Conservation (phyloP, 148 eudicot species). For the Rhododendron ovatum region DNA sequence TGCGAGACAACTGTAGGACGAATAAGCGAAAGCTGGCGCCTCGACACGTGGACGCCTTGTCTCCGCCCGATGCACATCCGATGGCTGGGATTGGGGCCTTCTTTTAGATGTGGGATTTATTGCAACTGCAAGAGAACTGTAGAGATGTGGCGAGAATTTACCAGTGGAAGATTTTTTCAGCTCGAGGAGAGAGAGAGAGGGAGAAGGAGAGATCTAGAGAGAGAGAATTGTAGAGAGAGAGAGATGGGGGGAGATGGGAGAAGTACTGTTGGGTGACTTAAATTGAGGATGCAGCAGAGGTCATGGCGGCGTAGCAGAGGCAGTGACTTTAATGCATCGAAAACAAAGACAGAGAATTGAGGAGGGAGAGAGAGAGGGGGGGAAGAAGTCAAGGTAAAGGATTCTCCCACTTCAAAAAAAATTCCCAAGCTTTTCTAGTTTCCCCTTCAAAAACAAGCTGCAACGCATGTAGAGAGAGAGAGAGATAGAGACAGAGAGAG, state of each 20-base stretch:
- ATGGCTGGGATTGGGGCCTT: conserved; percentile 23
- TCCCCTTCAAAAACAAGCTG: neutral
- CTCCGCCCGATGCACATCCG: conserved; percentile 24
- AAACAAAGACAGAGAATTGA: conserved; percentile 7
- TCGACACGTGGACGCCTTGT: conserved; percentile 25
- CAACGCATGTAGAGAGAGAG: neutral
- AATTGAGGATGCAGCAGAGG: conserved; percentile 34
- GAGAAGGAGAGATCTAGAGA: neutral
- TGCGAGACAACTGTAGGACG: conserved; percentile 38
- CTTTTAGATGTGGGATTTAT: conserved; percentile 1
- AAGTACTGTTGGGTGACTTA: conserved; percentile 23
- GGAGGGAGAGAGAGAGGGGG: neutral
- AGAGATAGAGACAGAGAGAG: conserved; percentile 3
- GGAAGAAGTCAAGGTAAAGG: neutral
- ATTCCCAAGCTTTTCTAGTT: neutral
- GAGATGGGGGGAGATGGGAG: conserved; percentile 9
- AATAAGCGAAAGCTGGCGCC: conserved; percentile 24
- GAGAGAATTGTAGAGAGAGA: conserved; percentile 1
- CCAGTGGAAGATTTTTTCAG: conserved; percentile 12
- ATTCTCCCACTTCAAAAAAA: neutral
- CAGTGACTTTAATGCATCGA: conserved; percentile 59
- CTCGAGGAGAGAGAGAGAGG: conserved; percentile 1
- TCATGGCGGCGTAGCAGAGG: conserved; percentile 97
- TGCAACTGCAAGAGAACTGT: conserved; percentile 44
- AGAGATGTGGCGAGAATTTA: conserved; percentile 16